phyloP scores from a whole-genome alignment of 2,329 filamentous ascomycete genomes.

The Aspergillus ochraceus region DNA sequence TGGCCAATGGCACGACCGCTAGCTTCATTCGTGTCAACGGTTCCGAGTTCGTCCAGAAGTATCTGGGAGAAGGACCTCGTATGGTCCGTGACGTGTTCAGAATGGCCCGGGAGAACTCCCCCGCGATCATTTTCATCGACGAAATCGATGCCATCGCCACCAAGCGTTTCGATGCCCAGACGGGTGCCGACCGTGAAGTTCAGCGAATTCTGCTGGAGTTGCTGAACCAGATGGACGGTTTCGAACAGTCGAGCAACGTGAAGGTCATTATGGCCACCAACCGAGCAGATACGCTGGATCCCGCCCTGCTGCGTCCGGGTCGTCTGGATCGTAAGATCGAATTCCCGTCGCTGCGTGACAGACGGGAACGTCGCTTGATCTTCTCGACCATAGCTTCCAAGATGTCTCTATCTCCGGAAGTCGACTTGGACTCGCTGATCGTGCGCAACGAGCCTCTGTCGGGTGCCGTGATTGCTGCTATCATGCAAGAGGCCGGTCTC shows the following conservation, averaged over 20 bases:
- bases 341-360: constrained; percentile 91
- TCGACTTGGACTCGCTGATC: constrained; percentile 93
- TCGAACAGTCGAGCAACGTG: constrained; percentile 98
- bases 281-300: constrained; percentile 94
- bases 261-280: constrained; percentile 99
- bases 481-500: constrained; percentile 98
- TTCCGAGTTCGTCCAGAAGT: constrained; percentile 98
- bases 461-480: constrained; percentile 93
- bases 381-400: constrained; percentile 96
- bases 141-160: constrained; percentile 99
- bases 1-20: constrained; percentile 96
- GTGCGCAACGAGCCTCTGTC: constrained; percentile 94
- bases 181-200: constrained; percentile 94
- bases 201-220: constrained; percentile 97
- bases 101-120: constrained; percentile 98
- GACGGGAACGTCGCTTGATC: constrained; percentile 91
- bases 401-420: constrained; percentile 96
- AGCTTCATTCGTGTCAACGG: constrained; percentile 98
- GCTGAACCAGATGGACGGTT: constrained; percentile 99
- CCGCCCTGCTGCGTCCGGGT: constrained; percentile 88
- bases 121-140: constrained; percentile 99
- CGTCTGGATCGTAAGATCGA: constrained; percentile 98
- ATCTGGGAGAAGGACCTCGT: constrained; percentile 92
- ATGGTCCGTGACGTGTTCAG: constrained; percentile 99
- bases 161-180: constrained; percentile 98